These are phyloP conservation scores for Fistulinella cinereoalba DNA, from an alignment of 1,284 basidiomycete genomes.

Conservation along the genomic window DNA sequence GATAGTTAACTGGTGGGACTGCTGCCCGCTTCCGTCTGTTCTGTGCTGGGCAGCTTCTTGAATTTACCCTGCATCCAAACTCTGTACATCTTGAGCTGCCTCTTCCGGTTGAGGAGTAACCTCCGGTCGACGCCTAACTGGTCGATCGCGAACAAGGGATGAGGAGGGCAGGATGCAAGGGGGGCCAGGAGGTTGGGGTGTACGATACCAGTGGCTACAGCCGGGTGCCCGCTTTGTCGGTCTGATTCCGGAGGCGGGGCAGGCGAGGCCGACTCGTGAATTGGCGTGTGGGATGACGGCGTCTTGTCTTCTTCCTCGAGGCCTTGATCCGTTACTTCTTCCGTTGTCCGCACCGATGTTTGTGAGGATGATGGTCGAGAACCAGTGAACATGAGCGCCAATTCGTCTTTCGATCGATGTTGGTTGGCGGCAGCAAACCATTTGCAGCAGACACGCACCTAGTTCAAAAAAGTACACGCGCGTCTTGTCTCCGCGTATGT, in stretches of 20 bases:
- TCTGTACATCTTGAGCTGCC: constrained; percentile 92
- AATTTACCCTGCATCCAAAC: constrained; percentile 95
- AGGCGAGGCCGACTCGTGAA: constrained; percentile 1
- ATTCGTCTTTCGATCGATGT: constrained; percentile 59
- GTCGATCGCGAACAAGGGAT: constrained; percentile 63
- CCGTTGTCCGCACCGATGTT: constrained; percentile 32
- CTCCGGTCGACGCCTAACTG: constrained; percentile 86
- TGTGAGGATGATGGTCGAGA: constrained; percentile 41
- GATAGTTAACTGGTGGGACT: too few species aligned
- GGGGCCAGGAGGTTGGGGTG: constrained; percentile 45
- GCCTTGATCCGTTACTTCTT: constrained; percentile 38
- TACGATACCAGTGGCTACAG: constrained; percentile 18
- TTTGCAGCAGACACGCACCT: constrained; percentile 43
- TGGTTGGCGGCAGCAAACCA: neutral
- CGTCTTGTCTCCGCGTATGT: constrained; percentile 94
- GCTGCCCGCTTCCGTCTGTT: too few species aligned
- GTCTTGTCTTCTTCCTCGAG: constrained; percentile 34
- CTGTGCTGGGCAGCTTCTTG: constrained; percentile 11
- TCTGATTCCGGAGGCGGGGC: neutral
- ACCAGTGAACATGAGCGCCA: constrained; percentile 77
- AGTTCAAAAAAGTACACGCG: constrained; percentile 93
- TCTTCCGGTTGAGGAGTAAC: constrained; percentile 88
- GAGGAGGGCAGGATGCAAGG: constrained; percentile 27
- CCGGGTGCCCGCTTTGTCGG: neutral
- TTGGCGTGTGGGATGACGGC: constrained; percentile 8